Percentiles rank a stretch among this genome's conserved stretches.
Evolutionary conservation across 495 filamentous ascomycete genomes (phyloP).

Genomic region (Penicillium goetzii): DNA sequence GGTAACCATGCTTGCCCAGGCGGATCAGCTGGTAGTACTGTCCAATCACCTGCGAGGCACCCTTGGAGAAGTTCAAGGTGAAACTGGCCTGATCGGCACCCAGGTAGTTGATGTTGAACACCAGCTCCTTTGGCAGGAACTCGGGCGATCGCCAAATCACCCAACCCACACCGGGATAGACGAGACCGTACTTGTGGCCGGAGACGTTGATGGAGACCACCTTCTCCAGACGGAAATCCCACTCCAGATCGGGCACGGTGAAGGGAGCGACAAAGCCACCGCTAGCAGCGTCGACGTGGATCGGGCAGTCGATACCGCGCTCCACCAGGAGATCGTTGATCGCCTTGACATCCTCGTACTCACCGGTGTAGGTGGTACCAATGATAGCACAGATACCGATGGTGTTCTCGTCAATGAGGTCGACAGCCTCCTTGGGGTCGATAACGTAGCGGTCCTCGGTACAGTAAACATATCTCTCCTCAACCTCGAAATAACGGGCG

Average conservation of each 20-base stretch:
- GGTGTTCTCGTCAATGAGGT: slow-evolving; percentile 91
- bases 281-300: slow-evolving; percentile 89
- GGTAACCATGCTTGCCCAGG: slow-evolving; percentile 85
- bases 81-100: slow-evolving; percentile 94
- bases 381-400: slow-evolving; percentile 91
- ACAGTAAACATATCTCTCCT: slow-evolving; percentile 88
- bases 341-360: slow-evolving; percentile 90
- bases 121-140: slow-evolving; percentile 83
- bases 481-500: slow-evolving; percentile 90
- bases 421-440: slow-evolving; percentile 79
- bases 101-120: slow-evolving; percentile 98
- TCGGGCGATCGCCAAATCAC: slow-evolving; percentile 84
- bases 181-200: slow-evolving; percentile 82
- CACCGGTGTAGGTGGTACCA: slow-evolving; percentile 92
- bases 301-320: slow-evolving; percentile 72
- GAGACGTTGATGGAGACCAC: slow-evolving; percentile 92
- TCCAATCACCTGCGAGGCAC: slow-evolving; percentile 87
- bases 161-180: slow-evolving; percentile 94
- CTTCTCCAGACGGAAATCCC: slow-evolving; percentile 86
- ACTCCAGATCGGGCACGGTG: slow-evolving; percentile 74
- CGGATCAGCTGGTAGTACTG: slow-evolving; percentile 97
- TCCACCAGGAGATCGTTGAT: slow-evolving; percentile 82
- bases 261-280: slow-evolving; percentile 93
- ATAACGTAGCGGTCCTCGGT: slow-evolving; percentile 80
- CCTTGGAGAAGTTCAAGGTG: slow-evolving; percentile 96